Evolutionary conservation across 441 rosid genomes (phyloP).

Genomic region (Corymbia calophylla): DNA sequence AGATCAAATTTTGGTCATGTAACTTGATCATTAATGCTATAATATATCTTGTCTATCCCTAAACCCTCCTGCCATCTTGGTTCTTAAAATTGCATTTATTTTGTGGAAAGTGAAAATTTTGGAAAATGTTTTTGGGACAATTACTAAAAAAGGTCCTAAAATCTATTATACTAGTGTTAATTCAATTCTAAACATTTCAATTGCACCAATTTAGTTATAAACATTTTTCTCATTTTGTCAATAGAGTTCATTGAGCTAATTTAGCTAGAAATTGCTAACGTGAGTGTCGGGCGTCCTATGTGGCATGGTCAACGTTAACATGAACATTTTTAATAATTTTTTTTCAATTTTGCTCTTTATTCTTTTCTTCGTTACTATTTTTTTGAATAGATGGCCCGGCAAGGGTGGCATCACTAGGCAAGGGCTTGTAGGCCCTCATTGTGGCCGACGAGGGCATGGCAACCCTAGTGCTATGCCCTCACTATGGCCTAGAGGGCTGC

Average conservation of each 20-base stretch:
- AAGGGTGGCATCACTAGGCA: not conserved
- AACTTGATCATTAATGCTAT: not conserved
- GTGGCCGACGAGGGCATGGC: rapidly evolving
- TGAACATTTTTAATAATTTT: rapidly evolving
- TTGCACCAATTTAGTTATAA: not conserved
- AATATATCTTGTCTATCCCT: not conserved
- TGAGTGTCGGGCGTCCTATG: not conserved
- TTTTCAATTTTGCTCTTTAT: no score
- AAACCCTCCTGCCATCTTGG: not conserved
- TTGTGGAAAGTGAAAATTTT: not conserved
- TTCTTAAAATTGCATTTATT: not conserved
- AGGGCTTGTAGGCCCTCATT: not conserved
- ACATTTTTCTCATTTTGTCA: not conserved
- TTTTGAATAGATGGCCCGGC: no score
- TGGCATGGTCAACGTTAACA: not conserved
- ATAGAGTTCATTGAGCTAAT: no score
- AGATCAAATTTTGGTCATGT: not conserved
- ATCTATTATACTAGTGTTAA: no score
- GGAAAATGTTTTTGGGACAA: not conserved
- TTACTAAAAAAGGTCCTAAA: no score
- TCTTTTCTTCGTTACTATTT: no score
- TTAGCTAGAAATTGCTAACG: rapidly evolving
- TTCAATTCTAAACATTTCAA: no score
- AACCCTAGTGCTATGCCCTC: not conserved
- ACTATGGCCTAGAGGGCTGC: rapidly evolving